A percentile compares a stretch with the other conserved stretches of the same genome.
phyloP scores from a whole-genome alignment of 2,329 filamentous ascomycete genomes.

The Nemania sp. region DNA sequence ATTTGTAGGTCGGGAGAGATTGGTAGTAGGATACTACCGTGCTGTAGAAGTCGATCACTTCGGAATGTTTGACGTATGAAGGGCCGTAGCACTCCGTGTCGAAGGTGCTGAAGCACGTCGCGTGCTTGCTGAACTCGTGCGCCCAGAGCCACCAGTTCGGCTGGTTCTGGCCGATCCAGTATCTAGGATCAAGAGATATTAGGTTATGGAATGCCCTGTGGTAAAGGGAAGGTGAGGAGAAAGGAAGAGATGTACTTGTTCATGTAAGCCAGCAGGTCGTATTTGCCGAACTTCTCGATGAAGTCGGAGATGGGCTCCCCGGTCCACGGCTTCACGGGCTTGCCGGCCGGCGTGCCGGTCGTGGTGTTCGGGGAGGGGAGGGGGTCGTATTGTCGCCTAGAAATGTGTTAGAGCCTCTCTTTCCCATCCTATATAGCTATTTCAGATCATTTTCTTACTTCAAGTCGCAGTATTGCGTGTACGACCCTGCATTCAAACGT shows the following conservation, averaged over 20 bases:
- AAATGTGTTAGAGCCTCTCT: neutral
- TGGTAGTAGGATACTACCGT: slow-evolving; percentile 62
- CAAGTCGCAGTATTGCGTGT: slow-evolving; percentile 69
- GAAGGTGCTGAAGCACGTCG: slow-evolving; percentile 68
- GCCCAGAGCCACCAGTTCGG: slow-evolving; percentile 65
- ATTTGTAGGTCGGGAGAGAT: slow-evolving; percentile 61
- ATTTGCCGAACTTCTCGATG: slow-evolving; percentile 59
- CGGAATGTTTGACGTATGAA: slow-evolving; percentile 56
- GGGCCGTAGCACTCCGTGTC: slow-evolving; percentile 67
- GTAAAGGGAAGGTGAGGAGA: neutral
- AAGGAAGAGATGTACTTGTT: slow-evolving; percentile 47
- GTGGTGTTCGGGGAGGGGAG: slow-evolving; percentile 65
- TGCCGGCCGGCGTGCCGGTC: slow-evolving; percentile 55
- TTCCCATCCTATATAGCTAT: neutral
- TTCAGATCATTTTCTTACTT: slow-evolving; percentile 31
- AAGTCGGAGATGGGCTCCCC: slow-evolving; percentile 62
- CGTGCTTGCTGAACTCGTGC: slow-evolving; percentile 70
- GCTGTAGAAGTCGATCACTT: slow-evolving; percentile 66
- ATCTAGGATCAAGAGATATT: slow-evolving; percentile 31
- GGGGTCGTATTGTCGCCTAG: slow-evolving; percentile 65
- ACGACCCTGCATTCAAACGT: slow-evolving; percentile 57
- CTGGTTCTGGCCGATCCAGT: slow-evolving; percentile 62
- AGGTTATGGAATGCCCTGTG: neutral
- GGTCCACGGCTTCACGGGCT: slow-evolving; percentile 59
- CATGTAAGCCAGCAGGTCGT: slow-evolving; percentile 67